Conservation (phyloP, 2,329 filamentous ascomycete species). For the Ophiosphaerella korrae region DNA sequence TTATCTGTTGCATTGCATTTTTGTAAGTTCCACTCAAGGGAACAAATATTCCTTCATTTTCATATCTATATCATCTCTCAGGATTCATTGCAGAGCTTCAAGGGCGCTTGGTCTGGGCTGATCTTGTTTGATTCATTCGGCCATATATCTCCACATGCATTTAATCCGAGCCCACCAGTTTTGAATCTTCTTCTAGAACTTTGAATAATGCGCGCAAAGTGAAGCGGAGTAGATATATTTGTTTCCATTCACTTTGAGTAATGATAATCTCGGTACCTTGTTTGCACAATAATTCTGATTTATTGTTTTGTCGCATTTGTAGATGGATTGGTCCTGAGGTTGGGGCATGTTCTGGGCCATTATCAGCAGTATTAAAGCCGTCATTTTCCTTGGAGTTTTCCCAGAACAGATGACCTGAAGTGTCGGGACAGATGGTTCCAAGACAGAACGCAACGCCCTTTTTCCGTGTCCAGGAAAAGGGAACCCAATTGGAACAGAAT, state of each 20-base stretch:
- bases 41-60: too few relatives aligned
- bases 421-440: background rate
- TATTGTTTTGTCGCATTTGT: constrained; percentile 4
- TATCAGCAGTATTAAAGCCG: too few relatives aligned
- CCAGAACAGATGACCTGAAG: constrained; percentile 6
- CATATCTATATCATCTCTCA: too few relatives aligned
- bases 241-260: background rate
- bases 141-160: constrained; percentile 5
- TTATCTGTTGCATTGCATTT: too few relatives aligned
- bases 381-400: background rate
- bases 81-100: background rate
- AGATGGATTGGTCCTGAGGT: background rate
- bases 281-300: constrained; percentile 1
- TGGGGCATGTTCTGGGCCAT: background rate
- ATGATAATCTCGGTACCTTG: background rate
- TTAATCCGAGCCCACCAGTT: background rate
- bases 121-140: background rate
- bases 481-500: constrained; percentile 6
- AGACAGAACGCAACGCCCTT: constrained; percentile 4
- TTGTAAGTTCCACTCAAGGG: too few relatives aligned
- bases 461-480: constrained; percentile 5
- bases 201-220: background rate
- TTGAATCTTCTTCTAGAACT: background rate
- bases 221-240: constrained; percentile 1
- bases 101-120: background rate